A percentile compares a stretch with the other conserved stretches of the same genome.
Conservation (phyloP, 2,329 filamentous ascomycete species). For the Neofusicoccum laricinum region DNA sequence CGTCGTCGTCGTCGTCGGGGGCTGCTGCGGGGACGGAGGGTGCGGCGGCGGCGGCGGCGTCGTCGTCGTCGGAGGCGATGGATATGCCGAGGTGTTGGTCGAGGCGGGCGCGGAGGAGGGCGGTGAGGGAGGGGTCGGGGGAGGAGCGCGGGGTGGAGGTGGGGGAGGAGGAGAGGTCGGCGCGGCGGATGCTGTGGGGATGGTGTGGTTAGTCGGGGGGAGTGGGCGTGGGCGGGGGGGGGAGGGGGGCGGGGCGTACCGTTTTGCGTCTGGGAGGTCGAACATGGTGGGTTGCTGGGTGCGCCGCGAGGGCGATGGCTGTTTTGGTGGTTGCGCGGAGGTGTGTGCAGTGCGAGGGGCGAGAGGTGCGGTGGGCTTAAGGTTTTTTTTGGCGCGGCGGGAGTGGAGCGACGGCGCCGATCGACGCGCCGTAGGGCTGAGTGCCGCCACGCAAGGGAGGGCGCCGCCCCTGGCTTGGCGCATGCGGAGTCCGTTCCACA, state of each 20-base stretch:
- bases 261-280: background rate
- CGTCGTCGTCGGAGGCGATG: too few species aligned
- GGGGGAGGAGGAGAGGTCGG: constrained; percentile 1
- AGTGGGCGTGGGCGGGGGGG: background rate
- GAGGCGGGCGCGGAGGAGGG: background rate
- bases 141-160: background rate
- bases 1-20: background rate
- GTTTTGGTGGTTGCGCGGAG: background rate
- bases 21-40: background rate
- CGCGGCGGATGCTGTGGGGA: background rate
- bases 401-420: background rate
- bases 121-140: background rate
- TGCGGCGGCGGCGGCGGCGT: background rate
- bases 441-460: background rate
- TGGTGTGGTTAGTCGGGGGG: background rate
- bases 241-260: background rate
- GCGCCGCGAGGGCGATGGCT: background rate
- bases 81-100: background rate
- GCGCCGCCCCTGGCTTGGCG: too few species aligned
- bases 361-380: background rate
- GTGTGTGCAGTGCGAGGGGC: background rate
- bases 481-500: too few species aligned
- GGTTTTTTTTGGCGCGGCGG: background rate
- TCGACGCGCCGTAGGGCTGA: background rate
- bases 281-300: background rate